Base-by-base conservation (phyloP, 768 basidiomycete species). In the Postia placenta region DNA sequence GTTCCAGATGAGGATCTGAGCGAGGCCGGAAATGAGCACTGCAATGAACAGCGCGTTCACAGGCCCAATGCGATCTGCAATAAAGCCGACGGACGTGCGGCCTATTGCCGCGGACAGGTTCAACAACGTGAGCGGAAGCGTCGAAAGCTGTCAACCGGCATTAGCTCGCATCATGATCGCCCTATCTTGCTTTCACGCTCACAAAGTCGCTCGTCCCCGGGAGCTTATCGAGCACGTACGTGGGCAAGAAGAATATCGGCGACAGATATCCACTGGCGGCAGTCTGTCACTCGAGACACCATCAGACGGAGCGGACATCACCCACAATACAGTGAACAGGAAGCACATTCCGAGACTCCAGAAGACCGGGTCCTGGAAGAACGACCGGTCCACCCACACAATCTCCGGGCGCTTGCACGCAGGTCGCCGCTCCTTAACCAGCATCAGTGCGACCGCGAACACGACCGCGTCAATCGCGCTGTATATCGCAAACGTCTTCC, bases 261-360 rank as follows among this genome's bases (percentile, higher is more conserved):
- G 50, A 44, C 22, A 56, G 41, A 36, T 56, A 59, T 2, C 58
- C 58, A 30, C 56, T 57, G 46, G 41, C 12, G 26, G 15, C 4
- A 14, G 20, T 11, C 33, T 14, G 41, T 49, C 41, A 41, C 20
- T 24, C 11, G 6, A 26, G 15, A 42, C 15, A 15, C 33, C n/a
- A 24, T 23, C 17, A 17, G 23, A 4, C 15, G 30, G 2, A 42
- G 5, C 28, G 30, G 25, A 37, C 11, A 22, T 26, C 15, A 50
- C 56, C 27, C 27, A 57, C 56, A 58, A 58, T 3, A 49, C 49
- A 15, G 50, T 51, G 42, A 59, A 59, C 30, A 59, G 51, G 44
- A 56, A 54, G 30, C 58, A 59, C 4, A 45, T 23, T 12, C 47
- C 58, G 4, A 56, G 36, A 41, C 58, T 59, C 58, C 58, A 59